Base-by-base conservation (phyloP, 768 basidiomycete genomes). In the Hygrocybe coccinea region DNA sequence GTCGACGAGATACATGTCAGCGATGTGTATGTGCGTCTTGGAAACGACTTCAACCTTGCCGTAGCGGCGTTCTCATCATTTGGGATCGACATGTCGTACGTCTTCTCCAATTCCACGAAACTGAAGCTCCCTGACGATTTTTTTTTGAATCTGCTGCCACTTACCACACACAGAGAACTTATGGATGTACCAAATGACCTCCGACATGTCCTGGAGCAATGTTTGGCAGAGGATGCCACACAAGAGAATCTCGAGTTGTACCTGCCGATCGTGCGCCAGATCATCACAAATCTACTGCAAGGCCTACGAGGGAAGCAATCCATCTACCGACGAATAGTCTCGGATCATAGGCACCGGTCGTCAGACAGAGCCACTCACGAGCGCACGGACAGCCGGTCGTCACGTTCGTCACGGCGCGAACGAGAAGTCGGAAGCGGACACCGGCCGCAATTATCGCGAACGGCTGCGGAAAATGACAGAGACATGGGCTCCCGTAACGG, bases 11-110 rank as follows among this genome's bases (percentile, higher is more conserved):
- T 70, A 41, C 78, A 89, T 61, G 93, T 99, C 67, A 97, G 94
- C 78, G 92, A 97, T 70, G 90, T 97, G 52, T 99, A 99, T 71
- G 97, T 99, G 52, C 83, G 85, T 53, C 78, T 99, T 21, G 97
- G 97, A 21, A 97, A 98, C 71, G 95, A 97, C 67, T 98, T 99
- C 77, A 97, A 97, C 66, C 82, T 84, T 14, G 94, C 94, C 9
- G 91, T 95, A 37, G 82, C 87, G 52, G 92, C 94, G 1, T 99
- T 99, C 67, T 80, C 81, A 2, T 75, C 80, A 11, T 92, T 86
- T 61, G 84, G 86, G 58, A 95, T 99, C 56, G 84, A 89, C 58
- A 97, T 98, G 89, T 76, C 79, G 95, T 97, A 70, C 69, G 91
- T 81, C 17, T 17, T n/a, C 45, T 55, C 56, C 46, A 59, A 29